Base-by-base conservation (phyloP, 257 asterid species). In the Ajuga chamaepitys region DNA sequence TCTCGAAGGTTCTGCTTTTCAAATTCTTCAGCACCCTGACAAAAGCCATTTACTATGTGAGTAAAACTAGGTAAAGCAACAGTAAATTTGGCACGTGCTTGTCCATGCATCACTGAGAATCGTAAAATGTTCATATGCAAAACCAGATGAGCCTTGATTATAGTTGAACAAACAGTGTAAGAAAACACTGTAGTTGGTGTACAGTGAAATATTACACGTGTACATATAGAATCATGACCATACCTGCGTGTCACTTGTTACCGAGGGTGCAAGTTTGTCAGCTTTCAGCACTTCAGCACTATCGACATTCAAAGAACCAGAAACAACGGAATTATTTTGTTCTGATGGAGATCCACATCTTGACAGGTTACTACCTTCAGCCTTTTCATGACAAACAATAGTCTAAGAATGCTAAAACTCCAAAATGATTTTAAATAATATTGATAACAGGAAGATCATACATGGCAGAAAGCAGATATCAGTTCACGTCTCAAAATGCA, bases 401-500 rank as follows among this genome's bases (percentile, higher is more conserved):
- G 40, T 26, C 34, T 57, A 72, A 64, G 64, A 67, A 54, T 37
- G n/a, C 51, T 20, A 30, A 11, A 50, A 41, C 42, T 42, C 18
- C 41, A 47, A 53, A 51, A 46, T 25, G 24, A 54, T 58, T 46
- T n/a, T 72, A 70, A 60, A 51, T 63, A 62, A 61, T 78, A 48
- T n/a, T n/a, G n/a, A n/a, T n/a, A n/a, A n/a, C n/a, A n/a, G 0
- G 51, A 65, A 42, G n/a, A 28, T 61, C 88, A 80, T 70, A 91
- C 98, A 74, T 83, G 86, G 83, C 86, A 85, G 74, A 86, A 88
- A 62, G 93, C 83, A 71, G 90, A 70, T 54, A 86, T 82, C 71
- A 91, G 81, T 70, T 91, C 98, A 76, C 95, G 95, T 73, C 98
- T 87, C 82, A 91, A 77, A 73, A 88, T 91, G 74, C 93, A 86